Base-by-base conservation (phyloP, 2,329 filamentous ascomycete species). In the Parastagonospora nodorum region DNA sequence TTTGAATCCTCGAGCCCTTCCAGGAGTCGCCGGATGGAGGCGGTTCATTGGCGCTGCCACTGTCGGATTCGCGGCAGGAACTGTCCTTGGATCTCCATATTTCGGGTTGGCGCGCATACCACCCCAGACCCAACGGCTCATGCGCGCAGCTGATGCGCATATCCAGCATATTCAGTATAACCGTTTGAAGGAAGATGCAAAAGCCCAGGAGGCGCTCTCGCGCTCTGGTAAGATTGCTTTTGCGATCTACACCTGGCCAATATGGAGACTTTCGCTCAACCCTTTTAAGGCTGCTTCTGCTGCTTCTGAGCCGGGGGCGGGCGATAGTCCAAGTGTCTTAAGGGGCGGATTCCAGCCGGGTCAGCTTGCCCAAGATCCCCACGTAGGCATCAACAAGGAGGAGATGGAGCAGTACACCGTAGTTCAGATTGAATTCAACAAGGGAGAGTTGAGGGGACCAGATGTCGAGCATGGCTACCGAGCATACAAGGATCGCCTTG, bases 1-100 rank as follows among this genome's bases (percentile, higher is more conserved):
- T 9, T 32, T 62, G 9, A 60, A 57, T 11, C 52, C 49, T 4
- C 57, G 59, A 28, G 41, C 60, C 2, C 46, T 67, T 12, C 60
- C 55, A 11, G 61, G 57, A 11, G 53, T 37, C 14, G 43, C 35
- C 15, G 64, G 64, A 12, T 52, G 59, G 37, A 45, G 45, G 10
- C 54, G 62, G 4, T 56, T 62, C 31, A 24, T 64, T 4, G 62
- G 62, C 15, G 51, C 52, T 2, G 55, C 53, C 5, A 50, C 52
- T 19, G 49, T 59, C 16, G 62, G 63, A 2, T 57, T 50, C 31
- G 51, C 51, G n/a, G 27, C 62, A 10, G 55, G 55, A 44, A 57
- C 30, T 24, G 36, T 5, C 50, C 46, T 16, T 38, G 55, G 14
- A 19, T n/a, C 15, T 14, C 10, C 28, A 30, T 16, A 27, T 38